Evolutionary conservation across 441 rosid species (phyloP), one percentile per base, ranked within the genome.

Genomic region (Omphalea diandra): DNA sequence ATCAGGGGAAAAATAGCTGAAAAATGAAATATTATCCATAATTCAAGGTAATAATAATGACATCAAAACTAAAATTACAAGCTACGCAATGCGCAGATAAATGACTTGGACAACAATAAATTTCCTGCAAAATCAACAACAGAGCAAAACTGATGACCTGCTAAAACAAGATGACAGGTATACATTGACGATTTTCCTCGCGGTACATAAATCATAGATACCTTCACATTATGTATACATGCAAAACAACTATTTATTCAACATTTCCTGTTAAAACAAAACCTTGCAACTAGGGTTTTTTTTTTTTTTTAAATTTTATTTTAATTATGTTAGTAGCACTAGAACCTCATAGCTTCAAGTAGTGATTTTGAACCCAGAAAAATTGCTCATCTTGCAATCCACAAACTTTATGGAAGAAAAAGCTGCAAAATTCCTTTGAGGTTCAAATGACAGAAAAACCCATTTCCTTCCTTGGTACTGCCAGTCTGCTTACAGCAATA

Each of bases 181-280:
- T 7, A 50, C 29, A 50, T 5, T 32, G 15, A 31, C 26, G 35
- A 54, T 10, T 54, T 54, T 54, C 59, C 59, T 27, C 59, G n/a
- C 1, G 2, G 26, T 35, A 9, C 46, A 60, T 33, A 17, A n/a
- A 50, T 66, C 32, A 20, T n/a, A 63, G 6, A 63, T 7, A 5
- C 43, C 26, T 26, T 8, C 38, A 14, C 27, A 32, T 10, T 63
- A 63, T 63, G 24, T 18, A n/a, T 49, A n/a, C 4, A 12, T 43
- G n/a, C 26, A n/a, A 68, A 66, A 59, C n/a, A 44, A 49, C 63
- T 31, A 15, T 58, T 11, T 35, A 29, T 44, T 36, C 17, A 17
- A 43, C 55, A 43, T 46, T 65, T 65, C 17, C 35, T 59, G 43
- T 47, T 18, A 35, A 32, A 47, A 49, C 15, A 43, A 58, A 46